Conservation (phyloP, 2,329 filamentous ascomycete genomes). For the Alternaria tenuissima region DNA sequence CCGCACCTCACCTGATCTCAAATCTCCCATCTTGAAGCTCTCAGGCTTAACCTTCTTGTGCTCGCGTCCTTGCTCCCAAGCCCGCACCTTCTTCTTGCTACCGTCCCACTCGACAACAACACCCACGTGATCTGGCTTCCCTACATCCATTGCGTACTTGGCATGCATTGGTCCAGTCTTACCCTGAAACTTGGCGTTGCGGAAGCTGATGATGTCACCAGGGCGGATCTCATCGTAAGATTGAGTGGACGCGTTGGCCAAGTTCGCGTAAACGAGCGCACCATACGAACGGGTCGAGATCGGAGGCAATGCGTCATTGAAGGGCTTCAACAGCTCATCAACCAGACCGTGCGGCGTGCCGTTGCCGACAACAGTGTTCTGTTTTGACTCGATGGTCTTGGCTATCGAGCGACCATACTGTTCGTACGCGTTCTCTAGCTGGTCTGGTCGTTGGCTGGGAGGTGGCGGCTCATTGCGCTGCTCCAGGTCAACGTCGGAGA, state of each 20-base stretch:
- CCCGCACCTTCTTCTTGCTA: slow-evolving; percentile 95
- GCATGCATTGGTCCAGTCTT: slow-evolving; percentile 95
- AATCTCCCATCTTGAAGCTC: slow-evolving; percentile 91
- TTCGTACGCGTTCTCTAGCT: slow-evolving; percentile 86
- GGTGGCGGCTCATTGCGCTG: slow-evolving; percentile 90
- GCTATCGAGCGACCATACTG: slow-evolving; percentile 81
- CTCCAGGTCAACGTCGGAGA: slow-evolving; percentile 76
- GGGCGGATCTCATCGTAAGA: slow-evolving; percentile 92
- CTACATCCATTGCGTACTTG: slow-evolving; percentile 89
- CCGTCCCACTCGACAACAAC: slow-evolving; percentile 97
- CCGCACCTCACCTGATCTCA: slow-evolving; percentile 93
- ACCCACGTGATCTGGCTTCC: slow-evolving; percentile 86
- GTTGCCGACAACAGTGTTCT: slow-evolving; percentile 83
- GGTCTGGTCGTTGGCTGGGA: slow-evolving; percentile 83
- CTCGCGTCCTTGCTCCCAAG: slow-evolving; percentile 94
- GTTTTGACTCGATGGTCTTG: slow-evolving; percentile 73
- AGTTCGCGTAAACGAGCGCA: slow-evolving; percentile 90
- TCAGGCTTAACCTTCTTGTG: slow-evolving; percentile 93
- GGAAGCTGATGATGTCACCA: slow-evolving; percentile 90
- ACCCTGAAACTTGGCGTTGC: slow-evolving; percentile 93
- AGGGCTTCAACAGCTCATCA: slow-evolving; percentile 77
- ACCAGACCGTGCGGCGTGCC: slow-evolving; percentile 81
- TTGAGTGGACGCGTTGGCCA: slow-evolving; percentile 90
- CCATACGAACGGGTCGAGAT: slow-evolving; percentile 91
- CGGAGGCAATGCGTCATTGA: slow-evolving; percentile 77